phyloP scores from a whole-genome alignment of 768 basidiomycete species.

The Trametes cubensis region DNA sequence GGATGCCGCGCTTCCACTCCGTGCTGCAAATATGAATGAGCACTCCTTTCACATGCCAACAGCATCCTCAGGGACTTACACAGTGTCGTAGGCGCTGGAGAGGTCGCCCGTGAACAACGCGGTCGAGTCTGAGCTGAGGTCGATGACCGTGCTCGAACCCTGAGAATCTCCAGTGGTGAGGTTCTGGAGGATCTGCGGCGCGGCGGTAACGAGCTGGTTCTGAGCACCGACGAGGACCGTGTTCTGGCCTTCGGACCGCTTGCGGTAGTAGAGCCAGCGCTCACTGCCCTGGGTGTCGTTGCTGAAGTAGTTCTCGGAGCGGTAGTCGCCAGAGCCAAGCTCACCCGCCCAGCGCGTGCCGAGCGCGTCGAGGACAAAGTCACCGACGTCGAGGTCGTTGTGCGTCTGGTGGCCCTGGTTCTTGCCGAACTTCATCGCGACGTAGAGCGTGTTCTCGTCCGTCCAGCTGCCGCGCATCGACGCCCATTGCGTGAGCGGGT shows the following conservation, averaged over 20 bases:
- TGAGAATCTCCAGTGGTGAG: slow-evolving; percentile 63
- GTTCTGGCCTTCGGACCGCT: slow-evolving; percentile 97
- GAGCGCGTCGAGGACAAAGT: slow-evolving; percentile 93
- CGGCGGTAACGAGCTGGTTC: slow-evolving; percentile 80
- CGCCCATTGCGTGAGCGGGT: slow-evolving; percentile 77
- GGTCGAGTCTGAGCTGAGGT: slow-evolving; percentile 64
- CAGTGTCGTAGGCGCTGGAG: slow-evolving; percentile 71
- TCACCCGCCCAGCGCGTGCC: slow-evolving; percentile 96
- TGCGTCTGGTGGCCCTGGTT: slow-evolving; percentile 88
- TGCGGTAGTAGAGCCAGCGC: slow-evolving; percentile 94
- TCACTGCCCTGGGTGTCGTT: slow-evolving; percentile 66
- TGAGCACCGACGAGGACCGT: slow-evolving; percentile 72
- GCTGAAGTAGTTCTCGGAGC: slow-evolving; percentile 74
- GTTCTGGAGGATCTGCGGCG: slow-evolving; percentile 54
- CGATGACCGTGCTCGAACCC: slow-evolving; percentile 81
- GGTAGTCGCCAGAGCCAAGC: slow-evolving; percentile 87
- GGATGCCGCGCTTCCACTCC: slow-evolving; percentile 82
- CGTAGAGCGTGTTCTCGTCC: slow-evolving; percentile 76
- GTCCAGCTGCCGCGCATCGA: slow-evolving; percentile 95
- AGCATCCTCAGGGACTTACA: slow-evolving; percentile 47
- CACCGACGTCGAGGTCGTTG: slow-evolving; percentile 91
- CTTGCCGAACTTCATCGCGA: slow-evolving; percentile 87
- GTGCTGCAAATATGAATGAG: slow-evolving; percentile 44
- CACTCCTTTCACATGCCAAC: neutral
- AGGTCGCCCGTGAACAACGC: slow-evolving; percentile 84